These are phyloP conservation scores for Rhododendron ferrugineum DNA, from an alignment of 148 eudicot genomes.

Conservation along the genomic window DNA sequence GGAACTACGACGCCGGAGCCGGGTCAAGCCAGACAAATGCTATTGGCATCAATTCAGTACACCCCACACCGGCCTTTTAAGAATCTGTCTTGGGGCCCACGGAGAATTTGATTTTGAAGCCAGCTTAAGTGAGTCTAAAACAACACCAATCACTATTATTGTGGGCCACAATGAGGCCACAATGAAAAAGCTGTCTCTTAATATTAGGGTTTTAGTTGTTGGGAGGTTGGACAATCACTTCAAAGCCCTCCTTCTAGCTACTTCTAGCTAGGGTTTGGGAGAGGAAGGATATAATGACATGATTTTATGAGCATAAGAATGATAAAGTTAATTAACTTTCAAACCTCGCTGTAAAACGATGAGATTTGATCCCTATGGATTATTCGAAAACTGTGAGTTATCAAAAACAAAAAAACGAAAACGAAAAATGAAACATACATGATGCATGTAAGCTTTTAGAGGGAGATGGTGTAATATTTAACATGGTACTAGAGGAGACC, in stretches of 20 bases:
- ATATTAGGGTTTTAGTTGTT: slow-evolving; percentile 4
- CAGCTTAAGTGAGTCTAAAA: slow-evolving; percentile 3
- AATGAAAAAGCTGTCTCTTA: not conserved
- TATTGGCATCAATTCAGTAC: slow-evolving; percentile 6
- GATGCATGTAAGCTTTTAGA: not conserved
- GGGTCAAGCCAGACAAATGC: slow-evolving; percentile 10
- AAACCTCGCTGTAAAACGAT: not conserved
- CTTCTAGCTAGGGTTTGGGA: slow-evolving; percentile 11
- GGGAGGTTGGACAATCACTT: slow-evolving; percentile 33
- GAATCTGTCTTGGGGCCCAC: not conserved
- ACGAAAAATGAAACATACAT: no score
- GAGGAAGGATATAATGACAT: not conserved
- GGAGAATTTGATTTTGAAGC: slow-evolving; percentile 3
- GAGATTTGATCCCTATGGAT: not conserved
- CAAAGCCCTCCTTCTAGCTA: slow-evolving; percentile 18
- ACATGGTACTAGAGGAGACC: not conserved
- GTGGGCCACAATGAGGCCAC: not conserved
- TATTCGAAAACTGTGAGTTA: not conserved
- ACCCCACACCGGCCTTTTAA: slow-evolving; percentile 3
- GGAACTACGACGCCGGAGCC: no score
- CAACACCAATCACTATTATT: slow-evolving; percentile 3
- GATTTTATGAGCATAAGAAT: no score
- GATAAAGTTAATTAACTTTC: not conserved
- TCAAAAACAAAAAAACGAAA: no score
- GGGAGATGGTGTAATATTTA: not conserved